Base-by-base conservation (phyloP, 1,284 basidiomycete species). In the Papiliotrema terrestris region DNA sequence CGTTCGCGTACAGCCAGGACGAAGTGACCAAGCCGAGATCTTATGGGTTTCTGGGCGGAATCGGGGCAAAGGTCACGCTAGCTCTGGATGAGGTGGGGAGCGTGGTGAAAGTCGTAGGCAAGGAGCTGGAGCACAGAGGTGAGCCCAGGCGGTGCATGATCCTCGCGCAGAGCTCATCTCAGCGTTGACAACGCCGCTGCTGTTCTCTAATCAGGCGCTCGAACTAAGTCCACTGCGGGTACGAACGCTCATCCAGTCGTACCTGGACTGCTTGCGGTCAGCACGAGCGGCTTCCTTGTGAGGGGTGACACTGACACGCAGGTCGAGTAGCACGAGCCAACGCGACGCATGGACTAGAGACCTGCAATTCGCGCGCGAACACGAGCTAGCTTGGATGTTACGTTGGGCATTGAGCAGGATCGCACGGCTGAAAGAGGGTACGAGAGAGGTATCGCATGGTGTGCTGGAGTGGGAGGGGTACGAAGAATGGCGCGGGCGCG, bases 141-240 rank as follows among this genome's bases (percentile, higher is more conserved):
- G 32, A 55, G 75, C 58, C 8, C 39, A 11, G 29, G 5, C 29
- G 29, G 5, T 11, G 29, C 29, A 32, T 32, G 29, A 11, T 32
- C 29, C 5, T 32, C 11, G 29, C 29, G 6, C 5, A 32, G 29
- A 32, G 29, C 29, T 32, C 6, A n/a, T 5, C 8, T 41, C 15
- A 20, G 89, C 87, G 48, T 82, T 94, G 57, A 86, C 86, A 26
- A 91, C 89, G 2, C 91, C 91, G 14, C 86, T 94, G 76, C 84
- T 95, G 58, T 93, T 95, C 78, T 89, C 87, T 26, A 85, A 85
- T 29, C 84, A 87, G 62, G 90, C 91, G 22, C 83, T 95, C 55
- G 91, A 94, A 67, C 81, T 93, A 44, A 86, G 84, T 39, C 80
- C 85, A 8, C 79, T 83, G 23, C 82, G 84, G 41, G 85, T 90